These are phyloP conservation scores for Achaetomium macrosporum DNA, from an alignment of 2,329 filamentous ascomycete genomes.

Conservation along the genomic window DNA sequence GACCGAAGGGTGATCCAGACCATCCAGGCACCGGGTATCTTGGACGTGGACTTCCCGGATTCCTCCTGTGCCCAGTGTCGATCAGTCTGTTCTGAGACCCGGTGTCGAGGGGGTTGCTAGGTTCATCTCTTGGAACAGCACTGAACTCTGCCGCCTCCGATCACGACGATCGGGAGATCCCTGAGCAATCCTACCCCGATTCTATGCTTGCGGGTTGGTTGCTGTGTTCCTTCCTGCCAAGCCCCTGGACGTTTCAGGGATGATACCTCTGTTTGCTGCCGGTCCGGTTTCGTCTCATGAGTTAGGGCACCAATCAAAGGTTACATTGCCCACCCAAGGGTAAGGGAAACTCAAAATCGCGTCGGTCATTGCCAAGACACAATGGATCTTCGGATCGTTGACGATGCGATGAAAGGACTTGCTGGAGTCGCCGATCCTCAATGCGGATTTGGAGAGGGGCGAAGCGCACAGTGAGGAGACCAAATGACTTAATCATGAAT, in stretches of 20 bases:
- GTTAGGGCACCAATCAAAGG: too few relatives aligned
- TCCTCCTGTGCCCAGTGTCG: background rate
- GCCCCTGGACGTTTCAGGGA: background rate
- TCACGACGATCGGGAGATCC: background rate
- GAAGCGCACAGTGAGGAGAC: too few relatives aligned
- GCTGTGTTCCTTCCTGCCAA: background rate
- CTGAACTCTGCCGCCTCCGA: background rate
- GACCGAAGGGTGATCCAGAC: background rate
- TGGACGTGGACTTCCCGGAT: background rate
- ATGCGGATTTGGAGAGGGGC: too few relatives aligned
- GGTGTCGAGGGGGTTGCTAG: background rate
- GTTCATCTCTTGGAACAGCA: background rate
- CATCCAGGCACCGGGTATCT: background rate
- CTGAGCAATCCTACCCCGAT: too few relatives aligned
- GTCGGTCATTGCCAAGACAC: too few relatives aligned
- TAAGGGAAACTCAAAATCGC: too few relatives aligned
- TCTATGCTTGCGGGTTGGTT: background rate
- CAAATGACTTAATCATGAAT: too few relatives aligned
- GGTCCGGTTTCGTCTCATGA: background rate
- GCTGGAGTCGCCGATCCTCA: too few relatives aligned
- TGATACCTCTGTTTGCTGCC: background rate
- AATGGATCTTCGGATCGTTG: too few relatives aligned
- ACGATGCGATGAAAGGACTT: too few relatives aligned
- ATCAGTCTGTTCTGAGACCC: slow-evolving; percentile 12
- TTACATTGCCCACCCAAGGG: too few relatives aligned